Evolutionary conservation across 139 green algal species (phyloP), one percentile per base, ranked within the genome.

Genomic region (Nannochloris sp.): DNA sequence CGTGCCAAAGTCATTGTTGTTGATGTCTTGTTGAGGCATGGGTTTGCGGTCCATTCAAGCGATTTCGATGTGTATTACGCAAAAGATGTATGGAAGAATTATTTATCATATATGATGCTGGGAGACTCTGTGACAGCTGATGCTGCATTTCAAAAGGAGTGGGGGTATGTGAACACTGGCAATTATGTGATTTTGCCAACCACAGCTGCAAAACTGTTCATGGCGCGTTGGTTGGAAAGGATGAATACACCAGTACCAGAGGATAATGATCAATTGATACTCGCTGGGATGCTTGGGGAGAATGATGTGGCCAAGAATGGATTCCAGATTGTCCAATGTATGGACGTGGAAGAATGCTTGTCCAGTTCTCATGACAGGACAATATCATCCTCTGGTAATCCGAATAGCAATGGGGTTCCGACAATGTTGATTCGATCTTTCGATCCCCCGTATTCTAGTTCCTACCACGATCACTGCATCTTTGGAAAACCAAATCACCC

Each of bases 401-500:
- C 33, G 33, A 40, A 40, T 40, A 8, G 33, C 33, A 40, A 8
- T 40, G 33, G 8, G 8, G 9, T 12, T 40, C 33, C 33, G 11
- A 40, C 33, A 0, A 40, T 40, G 33, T 4, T 40, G 33, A 40
- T 40, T 40, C 33, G 33, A 40, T 12, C 33, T 12, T 40, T 40
- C 11, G 33, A 40, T 40, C 33, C 17, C 10, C 10, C 56, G n/a
- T 23, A 37, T 23, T 20, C 5, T 16, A 62, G 56, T 44, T 37
- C 56, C 8, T 44, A 20, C 45, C 56, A 62, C 28, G 20, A 69
- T 50, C 62, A 87, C 81, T 68, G n/a, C 23, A 14, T 90, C 82
- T 13, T 70, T 75, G 2, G 79, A 84, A 1, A 82, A 82, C 28
- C 88, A 82, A 68, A 67, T 87, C 2, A 90, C 44, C 3, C 82